phyloP scores from a whole-genome alignment of 1,284 basidiomycete species.

The Rhodofomes roseus region DNA sequence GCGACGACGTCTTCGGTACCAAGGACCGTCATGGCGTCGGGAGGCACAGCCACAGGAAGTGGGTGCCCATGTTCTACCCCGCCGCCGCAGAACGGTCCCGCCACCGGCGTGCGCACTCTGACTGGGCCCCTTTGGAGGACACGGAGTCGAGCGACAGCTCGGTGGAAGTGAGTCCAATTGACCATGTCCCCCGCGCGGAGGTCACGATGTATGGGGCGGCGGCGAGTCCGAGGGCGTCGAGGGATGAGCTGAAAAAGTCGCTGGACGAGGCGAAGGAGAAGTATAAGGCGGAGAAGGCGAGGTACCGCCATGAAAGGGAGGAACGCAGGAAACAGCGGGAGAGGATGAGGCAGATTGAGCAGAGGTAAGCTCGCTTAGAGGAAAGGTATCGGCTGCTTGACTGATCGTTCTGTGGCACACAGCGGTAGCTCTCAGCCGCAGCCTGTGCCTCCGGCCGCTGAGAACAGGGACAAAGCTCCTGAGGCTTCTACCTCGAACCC shows the following conservation, averaged over 20 bases:
- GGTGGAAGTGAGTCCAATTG: background rate
- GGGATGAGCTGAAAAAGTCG: constrained; percentile 48
- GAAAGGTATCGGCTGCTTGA: background rate
- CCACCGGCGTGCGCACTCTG: background rate
- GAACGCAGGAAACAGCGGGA: constrained; percentile 43
- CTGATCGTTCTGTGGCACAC: background rate
- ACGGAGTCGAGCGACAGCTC: background rate
- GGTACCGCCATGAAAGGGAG: constrained; percentile 56
- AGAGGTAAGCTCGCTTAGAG: constrained; percentile 26
- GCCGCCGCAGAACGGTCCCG: background rate
- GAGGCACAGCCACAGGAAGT: background rate
- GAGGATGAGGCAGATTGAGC: constrained; percentile 21
- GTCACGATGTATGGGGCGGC: constrained; percentile 22
- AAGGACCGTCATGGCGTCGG: background rate
- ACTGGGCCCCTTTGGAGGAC: background rate
- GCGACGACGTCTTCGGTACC: background rate
- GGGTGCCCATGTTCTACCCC: background rate
- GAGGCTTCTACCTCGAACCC: background rate
- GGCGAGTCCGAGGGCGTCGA: constrained; percentile 22
- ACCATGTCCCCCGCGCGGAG: constrained; percentile 11
- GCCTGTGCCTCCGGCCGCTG: background rate
- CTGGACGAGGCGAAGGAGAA: constrained; percentile 63
- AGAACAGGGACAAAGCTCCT: background rate
- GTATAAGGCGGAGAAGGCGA: constrained; percentile 68
- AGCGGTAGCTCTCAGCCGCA: constrained; percentile 1